Conservation (phyloP, 148 eudicot species). For the Vaccinium darrowii region DNA sequence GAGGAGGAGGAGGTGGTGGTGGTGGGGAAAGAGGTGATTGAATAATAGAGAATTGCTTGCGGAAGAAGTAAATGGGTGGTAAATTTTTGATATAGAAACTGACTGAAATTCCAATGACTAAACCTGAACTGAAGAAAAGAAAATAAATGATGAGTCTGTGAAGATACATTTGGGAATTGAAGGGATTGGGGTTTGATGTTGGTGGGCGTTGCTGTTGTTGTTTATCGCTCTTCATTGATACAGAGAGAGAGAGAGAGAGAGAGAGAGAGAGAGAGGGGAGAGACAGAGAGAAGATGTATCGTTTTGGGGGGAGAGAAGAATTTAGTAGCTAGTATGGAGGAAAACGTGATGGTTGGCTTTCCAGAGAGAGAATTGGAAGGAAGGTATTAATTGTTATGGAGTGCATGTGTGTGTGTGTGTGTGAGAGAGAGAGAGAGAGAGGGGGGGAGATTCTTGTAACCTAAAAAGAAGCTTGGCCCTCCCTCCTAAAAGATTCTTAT, state of each 20-base stretch:
- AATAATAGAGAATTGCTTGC: background rate
- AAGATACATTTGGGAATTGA: constrained; percentile 31
- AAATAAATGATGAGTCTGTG: constrained; percentile 38
- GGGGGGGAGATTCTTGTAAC: constrained; percentile 10
- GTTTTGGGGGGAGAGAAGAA: background rate
- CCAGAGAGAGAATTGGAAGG: background rate
- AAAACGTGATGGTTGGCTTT: background rate
- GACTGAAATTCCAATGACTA: constrained; percentile 46
- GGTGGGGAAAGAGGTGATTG: background rate
- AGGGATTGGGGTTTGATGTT: constrained; percentile 17
- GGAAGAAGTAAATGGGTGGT: constrained; percentile 10
- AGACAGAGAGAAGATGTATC: background rate
- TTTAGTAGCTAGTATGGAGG: background rate
- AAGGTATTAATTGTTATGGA: background rate
- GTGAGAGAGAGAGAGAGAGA: background rate
- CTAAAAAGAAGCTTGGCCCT: constrained; percentile 8
- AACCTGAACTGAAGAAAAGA: constrained; percentile 50
- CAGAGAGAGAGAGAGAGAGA: background rate
- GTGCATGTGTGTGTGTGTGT: no score
- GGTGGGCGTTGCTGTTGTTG: constrained; percentile 7
- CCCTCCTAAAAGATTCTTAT: background rate
- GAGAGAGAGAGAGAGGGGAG: background rate
- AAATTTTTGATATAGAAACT: constrained; percentile 28
- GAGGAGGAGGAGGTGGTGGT: background rate
- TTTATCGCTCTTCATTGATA: constrained; percentile 13